These are phyloP conservation scores for Cadophora gregata DNA, from an alignment of 2,329 filamentous ascomycete species.

Conservation along the genomic window DNA sequence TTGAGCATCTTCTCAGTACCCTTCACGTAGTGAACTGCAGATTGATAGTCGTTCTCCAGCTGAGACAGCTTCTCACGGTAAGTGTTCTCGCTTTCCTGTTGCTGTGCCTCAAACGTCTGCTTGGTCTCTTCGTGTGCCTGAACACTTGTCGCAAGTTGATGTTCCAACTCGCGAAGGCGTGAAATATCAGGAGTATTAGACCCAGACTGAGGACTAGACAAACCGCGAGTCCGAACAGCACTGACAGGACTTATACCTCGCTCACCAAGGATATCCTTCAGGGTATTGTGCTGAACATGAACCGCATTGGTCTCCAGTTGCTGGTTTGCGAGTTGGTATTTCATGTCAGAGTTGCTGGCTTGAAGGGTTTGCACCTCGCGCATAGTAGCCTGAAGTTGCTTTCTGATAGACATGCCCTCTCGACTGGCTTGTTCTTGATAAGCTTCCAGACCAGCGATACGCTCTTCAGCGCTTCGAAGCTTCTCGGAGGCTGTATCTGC, in stretches of 20 bases:
- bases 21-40: constrained; percentile 96
- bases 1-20: constrained; percentile 99
- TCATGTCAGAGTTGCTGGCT: constrained; percentile 80
- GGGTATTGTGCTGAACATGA: constrained; percentile 86
- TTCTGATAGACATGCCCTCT: constrained; percentile 86
- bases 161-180: constrained; percentile 83
- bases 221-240: constrained; percentile 71
- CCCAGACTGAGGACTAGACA: constrained; percentile 75
- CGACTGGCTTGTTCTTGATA: constrained; percentile 97
- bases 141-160: constrained; percentile 78
- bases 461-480: constrained; percentile 89
- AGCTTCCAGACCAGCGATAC: constrained; percentile 93
- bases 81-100: constrained; percentile 84
- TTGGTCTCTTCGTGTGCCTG: constrained; percentile 88
- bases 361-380: constrained; percentile 85
- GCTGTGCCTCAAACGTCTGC: constrained; percentile 74
- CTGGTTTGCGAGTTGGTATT: constrained; percentile 81
- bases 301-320: constrained; percentile 95
- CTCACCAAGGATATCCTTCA: constrained; percentile 91
- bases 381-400: constrained; percentile 85
- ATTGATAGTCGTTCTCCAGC: constrained; percentile 96
- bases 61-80: constrained; percentile 94
- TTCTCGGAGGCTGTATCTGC: constrained; percentile 88
- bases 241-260: constrained; percentile 83
- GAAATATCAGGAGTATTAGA: constrained; percentile 80